These are phyloP conservation scores for Akebia trifoliata DNA, from an alignment of 164 flowering plant genomes.

Conservation along the genomic window DNA sequence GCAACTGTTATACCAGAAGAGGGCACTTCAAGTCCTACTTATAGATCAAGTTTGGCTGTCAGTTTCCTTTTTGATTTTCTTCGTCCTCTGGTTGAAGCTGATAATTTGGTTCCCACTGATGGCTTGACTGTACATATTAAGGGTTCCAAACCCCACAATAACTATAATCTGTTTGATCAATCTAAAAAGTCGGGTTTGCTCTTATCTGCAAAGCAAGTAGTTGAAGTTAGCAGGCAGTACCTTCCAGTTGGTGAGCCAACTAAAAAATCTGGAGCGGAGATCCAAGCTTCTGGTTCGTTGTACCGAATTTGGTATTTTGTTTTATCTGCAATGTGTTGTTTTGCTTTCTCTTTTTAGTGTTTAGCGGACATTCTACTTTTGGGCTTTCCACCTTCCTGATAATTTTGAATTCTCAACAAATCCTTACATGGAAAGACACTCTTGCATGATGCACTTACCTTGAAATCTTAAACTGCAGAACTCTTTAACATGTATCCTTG, in stretches of 20 bases:
- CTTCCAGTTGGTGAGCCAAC: constrained; percentile 76
- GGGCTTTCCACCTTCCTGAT: too few relatives aligned
- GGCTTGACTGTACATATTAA: constrained; percentile 15
- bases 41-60: constrained; percentile 73
- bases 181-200: constrained; percentile 25
- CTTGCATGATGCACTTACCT: too few relatives aligned
- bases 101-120: constrained; percentile 9
- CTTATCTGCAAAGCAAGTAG: constrained; percentile 55
- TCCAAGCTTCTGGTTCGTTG: constrained; percentile 89
- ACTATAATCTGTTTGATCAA: constrained; percentile 5
- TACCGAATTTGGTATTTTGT: background rate
- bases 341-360: background rate
- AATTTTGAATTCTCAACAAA: too few relatives aligned
- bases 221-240: constrained; percentile 43
- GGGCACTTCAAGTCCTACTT: constrained; percentile 50
- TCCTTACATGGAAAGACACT: too few relatives aligned
- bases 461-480: too few relatives aligned
- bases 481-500: too few relatives aligned
- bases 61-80: constrained; percentile 48
- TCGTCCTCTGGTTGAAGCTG: constrained; percentile 11
- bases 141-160: constrained; percentile 5
- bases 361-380: background rate
- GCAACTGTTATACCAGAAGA: constrained; percentile 49
- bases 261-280: constrained; percentile 56
- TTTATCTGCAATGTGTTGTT: background rate